Evolutionary conservation across 306 rosid species (phyloP).

Genomic region (Herpetospermum pedunculosum): DNA sequence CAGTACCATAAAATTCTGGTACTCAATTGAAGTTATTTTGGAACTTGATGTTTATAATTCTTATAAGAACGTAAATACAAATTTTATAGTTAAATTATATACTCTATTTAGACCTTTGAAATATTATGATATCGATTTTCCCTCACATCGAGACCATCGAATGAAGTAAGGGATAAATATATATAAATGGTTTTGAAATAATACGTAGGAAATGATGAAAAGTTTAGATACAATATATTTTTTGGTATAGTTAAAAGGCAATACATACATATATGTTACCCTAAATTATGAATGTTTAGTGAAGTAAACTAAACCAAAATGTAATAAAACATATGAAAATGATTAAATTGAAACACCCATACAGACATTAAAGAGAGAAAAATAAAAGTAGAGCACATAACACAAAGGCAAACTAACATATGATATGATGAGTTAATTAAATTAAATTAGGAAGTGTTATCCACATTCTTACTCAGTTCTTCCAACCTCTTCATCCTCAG

Average conservation of each 20-base stretch:
- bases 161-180: too few relatives aligned
- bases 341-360: slow-evolving; percentile 3
- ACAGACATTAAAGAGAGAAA: background rate
- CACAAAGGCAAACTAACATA: background rate
- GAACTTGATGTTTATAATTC: too few relatives aligned
- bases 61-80: too few relatives aligned
- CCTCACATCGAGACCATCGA: background rate
- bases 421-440: background rate
- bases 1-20: too few relatives aligned
- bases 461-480: slow-evolving; percentile 13
- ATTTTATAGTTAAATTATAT: too few relatives aligned
- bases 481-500: slow-evolving; percentile 12
- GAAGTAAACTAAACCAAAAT: background rate
- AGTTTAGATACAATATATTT: background rate
- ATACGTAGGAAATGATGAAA: background rate
- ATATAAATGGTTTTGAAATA: background rate
- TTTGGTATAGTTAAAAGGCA: background rate
- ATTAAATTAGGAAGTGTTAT: background rate
- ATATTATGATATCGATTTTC: too few relatives aligned
- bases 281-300: slow-evolving; percentile 3
- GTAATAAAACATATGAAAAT: background rate
- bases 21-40: too few relatives aligned
- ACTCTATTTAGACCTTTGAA: too few relatives aligned
- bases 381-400: background rate
- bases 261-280: background rate